These are phyloP conservation scores for Pleurotus platypus DNA, from an alignment of 768 basidiomycete genomes.

Conservation along the genomic window DNA sequence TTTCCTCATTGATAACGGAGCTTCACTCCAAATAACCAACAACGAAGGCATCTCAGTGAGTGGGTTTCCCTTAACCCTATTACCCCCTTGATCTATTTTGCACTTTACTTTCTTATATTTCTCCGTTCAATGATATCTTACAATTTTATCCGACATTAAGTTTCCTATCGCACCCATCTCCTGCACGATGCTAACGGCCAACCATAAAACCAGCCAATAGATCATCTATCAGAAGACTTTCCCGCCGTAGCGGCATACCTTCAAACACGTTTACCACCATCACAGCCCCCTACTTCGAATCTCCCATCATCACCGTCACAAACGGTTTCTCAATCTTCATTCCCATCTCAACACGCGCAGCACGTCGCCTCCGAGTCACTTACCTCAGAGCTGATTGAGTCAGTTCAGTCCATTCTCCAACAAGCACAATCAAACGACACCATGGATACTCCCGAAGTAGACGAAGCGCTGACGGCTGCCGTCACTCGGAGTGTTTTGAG, in stretches of 20 bases:
- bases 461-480: constrained; percentile 55
- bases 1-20: constrained; percentile 78
- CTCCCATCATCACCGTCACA: constrained; percentile 12
- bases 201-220: constrained; percentile 50
- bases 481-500: constrained; percentile 67
- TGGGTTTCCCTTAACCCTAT: constrained; percentile 11
- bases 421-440: constrained; percentile 38
- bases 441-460: constrained; percentile 60
- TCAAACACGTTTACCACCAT: constrained; percentile 30
- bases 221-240: constrained; percentile 69
- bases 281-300: constrained; percentile 16
- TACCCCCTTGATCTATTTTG: not conserved
- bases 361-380: constrained; percentile 67
- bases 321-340: not conserved
- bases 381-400: constrained; percentile 61
- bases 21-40: constrained; percentile 59
- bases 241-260: constrained; percentile 64
- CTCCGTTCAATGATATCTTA: too few relatives aligned
- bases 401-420: constrained; percentile 63
- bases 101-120: too few relatives aligned
- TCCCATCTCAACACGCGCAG: constrained; percentile 65
- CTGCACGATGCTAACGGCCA: constrained; percentile 5
- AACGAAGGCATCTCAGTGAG: constrained; percentile 73
- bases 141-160: too few relatives aligned
- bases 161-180: not conserved